Evolutionary conservation across 495 filamentous ascomycete species (phyloP).

Genomic region (Clohesyomyces aquaticus): DNA sequence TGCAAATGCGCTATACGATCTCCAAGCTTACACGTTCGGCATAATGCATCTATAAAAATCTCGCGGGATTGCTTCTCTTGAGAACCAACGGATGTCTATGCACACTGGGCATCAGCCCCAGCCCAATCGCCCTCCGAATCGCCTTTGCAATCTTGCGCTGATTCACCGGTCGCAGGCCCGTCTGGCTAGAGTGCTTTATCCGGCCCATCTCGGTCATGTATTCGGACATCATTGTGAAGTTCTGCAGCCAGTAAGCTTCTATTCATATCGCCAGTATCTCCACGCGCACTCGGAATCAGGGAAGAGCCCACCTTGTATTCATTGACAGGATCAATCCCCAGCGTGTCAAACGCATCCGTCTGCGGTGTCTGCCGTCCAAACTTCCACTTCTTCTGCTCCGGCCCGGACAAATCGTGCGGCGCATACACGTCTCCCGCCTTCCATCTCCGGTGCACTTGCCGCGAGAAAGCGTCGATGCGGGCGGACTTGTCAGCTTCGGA

Average conservation of each 20-base stretch:
- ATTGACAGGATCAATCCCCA: slow-evolving; percentile 79
- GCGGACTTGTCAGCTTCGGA: not conserved
- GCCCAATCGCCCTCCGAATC: slow-evolving; percentile 80
- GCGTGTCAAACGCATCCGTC: slow-evolving; percentile 74
- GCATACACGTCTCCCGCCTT: slow-evolving; percentile 80
- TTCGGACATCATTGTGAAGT: slow-evolving; percentile 90
- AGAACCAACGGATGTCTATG: slow-evolving; percentile 92
- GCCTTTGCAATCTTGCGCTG: slow-evolving; percentile 92
- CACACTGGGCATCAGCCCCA: slow-evolving; percentile 90
- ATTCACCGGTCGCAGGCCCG: slow-evolving; percentile 84
- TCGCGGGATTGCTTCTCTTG: slow-evolving; percentile 19
- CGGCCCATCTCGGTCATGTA: slow-evolving; percentile 82
- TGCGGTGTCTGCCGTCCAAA: slow-evolving; percentile 63
- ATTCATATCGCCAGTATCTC: not conserved
- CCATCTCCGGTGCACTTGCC: slow-evolving; percentile 58
- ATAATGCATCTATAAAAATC: not conserved
- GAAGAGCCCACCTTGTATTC: slow-evolving; percentile 75
- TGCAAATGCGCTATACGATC: not conserved
- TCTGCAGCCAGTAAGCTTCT: slow-evolving; percentile 56
- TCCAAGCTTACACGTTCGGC: slow-evolving; percentile 4
- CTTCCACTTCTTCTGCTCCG: slow-evolving; percentile 63
- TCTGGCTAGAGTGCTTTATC: slow-evolving; percentile 72
- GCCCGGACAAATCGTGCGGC: slow-evolving; percentile 78
- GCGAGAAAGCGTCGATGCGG: slow-evolving; percentile 12
- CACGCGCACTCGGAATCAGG: not conserved